Evolutionary conservation across 768 basidiomycete species (phyloP), one percentile per base, ranked within the genome.

Genomic region (Boletus rubroflammeus): DNA sequence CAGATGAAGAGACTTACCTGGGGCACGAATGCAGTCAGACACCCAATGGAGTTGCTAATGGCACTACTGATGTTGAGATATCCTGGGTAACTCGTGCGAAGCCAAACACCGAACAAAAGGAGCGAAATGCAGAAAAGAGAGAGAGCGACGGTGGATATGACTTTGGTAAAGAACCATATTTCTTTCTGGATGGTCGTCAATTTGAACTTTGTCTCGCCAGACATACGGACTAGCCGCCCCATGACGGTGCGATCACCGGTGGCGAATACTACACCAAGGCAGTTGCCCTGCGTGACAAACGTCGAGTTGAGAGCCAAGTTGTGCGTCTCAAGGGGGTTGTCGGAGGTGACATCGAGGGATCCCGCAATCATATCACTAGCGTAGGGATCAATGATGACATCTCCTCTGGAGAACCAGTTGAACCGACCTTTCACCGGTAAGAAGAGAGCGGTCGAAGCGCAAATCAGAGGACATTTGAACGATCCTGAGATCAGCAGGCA

Each of bases 401-500:
- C 41, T 23, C 44, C 32, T n/a, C 25, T 29, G 10, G 19, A 32
- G 40, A 44, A 53, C 6, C 21, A 32, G 25, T 14, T 23, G 23
- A 25, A 60, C 58, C 11, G 3, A 75, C 73, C 73, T 75, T 61
- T 78, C 78, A 9, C 77, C 79, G 4, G 82, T 83, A 32, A 83
- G 72, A 32, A 82, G 74, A 1, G 81, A 75, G 10, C 81, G 73
- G 52, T 83, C 82, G 43, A 82, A 74, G 31, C 75, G 74, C 52
- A 82, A 67, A 56, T 83, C 82, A 6, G 75, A 74, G 1, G 80
- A 78, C 55, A 75, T 76, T 13, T 78, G 65, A 36, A 83, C 74
- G 9, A 85, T 72, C 25, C 83, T 76, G 28, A 84, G 68, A 59
- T 85, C 84, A 0, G 83, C 81, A 6, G 83, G 83, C 6, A 84